Base-by-base conservation (phyloP, 352 stramenopile species). In the Phytophthora gonapodyides region DNA sequence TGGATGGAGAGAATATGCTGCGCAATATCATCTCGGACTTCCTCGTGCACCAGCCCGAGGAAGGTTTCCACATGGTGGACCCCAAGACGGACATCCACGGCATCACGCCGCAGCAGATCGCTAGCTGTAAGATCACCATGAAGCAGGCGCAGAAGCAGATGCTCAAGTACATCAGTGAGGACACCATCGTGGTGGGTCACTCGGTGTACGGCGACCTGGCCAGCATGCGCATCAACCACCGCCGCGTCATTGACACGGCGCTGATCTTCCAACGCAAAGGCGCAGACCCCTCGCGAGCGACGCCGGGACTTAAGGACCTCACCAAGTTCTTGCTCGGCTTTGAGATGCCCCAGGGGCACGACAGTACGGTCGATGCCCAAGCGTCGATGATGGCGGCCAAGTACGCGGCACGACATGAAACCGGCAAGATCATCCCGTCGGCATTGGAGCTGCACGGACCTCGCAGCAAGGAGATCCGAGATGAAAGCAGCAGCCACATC, bases 41-140 rank as follows among this genome's bases (percentile, higher is more conserved):
- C 41, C 87, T 95, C 24, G 85, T 96, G 55, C 84, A 93, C 61
- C 87, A 96, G 38, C 87, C 87, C 0, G 82, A 90, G 61, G 21
- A 68, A 0, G 83, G 81, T 2, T 80, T 71, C 35, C 65, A 68
- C 36, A 74, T 96, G 60, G 50, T 93, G 31, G 70, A 91, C 61
- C 66, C 83, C 21, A 96, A 96, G 79, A 91, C 82, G 50, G 76
- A 91, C 53, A 94, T 96, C 62, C 87, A 96, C 64, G 87, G 87
- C 56, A 91, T 96, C 58, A 88, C 81, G 19, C 64, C 74, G 13
- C 52, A 75, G 16, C 80, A 88, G 73, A 94, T 96, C 58, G 59
- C 74, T 16, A 70, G 72, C 54, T 88, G 78, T 60, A 88, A 85
- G 54, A 96, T 96, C 62, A 78, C 73, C n/a, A 61, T 92, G 35